Conservation (phyloP, 225 moss, liverwort and hornwort species). For the Physcomitrellopsis africana region DNA sequence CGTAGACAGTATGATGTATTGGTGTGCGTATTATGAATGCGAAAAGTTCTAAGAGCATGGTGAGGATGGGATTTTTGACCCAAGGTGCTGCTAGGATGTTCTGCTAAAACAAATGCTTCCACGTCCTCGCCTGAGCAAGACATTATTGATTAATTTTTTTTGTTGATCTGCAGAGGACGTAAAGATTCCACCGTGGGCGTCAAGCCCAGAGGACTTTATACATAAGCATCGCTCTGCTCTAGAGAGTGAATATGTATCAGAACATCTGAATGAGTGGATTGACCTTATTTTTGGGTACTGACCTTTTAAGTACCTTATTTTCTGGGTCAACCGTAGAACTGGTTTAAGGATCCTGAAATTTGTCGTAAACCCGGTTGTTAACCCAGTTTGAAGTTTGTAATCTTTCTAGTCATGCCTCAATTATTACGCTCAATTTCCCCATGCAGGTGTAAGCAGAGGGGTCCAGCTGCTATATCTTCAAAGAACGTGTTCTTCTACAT, state of each 20-base stretch:
- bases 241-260: constrained; percentile 88
- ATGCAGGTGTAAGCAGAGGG: constrained; percentile 79
- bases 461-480: constrained; percentile 75
- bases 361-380: neutral
- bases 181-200: constrained; percentile 87
- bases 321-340: neutral
- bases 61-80: constrained; percentile 15
- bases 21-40: neutral
- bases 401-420: neutral
- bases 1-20: constrained; percentile 4
- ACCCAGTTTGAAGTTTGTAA: neutral
- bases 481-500: constrained; percentile 87
- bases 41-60: neutral
- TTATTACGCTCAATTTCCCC: neutral
- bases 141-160: neutral
- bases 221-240: constrained; percentile 86
- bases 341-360: neutral
- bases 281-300: constrained; percentile 90
- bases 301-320: constrained; percentile 3
- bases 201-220: constrained; percentile 78
- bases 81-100: constrained; percentile 9
- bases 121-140: neutral
- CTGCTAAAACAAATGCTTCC: neutral
- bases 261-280: constrained; percentile 89
- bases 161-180: constrained; percentile 66